Percentiles rank a stretch among this genome's conserved stretches.
Conservation (phyloP, 2,329 filamentous ascomycete species). For the Simplicillium sp. region DNA sequence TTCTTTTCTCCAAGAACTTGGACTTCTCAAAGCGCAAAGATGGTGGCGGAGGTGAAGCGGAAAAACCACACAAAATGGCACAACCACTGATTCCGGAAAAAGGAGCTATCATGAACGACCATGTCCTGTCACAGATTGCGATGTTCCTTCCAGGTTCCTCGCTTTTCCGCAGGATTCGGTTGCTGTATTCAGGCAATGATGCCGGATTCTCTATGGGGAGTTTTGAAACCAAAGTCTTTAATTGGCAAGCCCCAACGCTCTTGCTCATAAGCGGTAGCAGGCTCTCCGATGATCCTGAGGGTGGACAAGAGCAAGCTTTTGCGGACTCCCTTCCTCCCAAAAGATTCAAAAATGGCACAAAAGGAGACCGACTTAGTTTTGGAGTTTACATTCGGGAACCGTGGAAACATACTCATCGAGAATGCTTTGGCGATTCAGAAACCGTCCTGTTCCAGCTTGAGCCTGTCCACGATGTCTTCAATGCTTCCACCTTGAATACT, state of each 20-base stretch:
- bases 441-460: slow-evolving; percentile 63
- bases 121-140: slow-evolving; percentile 58
- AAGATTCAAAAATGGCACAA: slow-evolving; percentile 43
- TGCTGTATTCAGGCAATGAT: slow-evolving; percentile 60
- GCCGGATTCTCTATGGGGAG: slow-evolving; percentile 71
- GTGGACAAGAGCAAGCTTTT: slow-evolving; percentile 47
- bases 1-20: slow-evolving; percentile 64
- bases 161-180: slow-evolving; percentile 56
- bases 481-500: slow-evolving; percentile 51
- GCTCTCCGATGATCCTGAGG: slow-evolving; percentile 36
- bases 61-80: slow-evolving; percentile 15
- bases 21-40: slow-evolving; percentile 49
- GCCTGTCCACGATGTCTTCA: slow-evolving; percentile 63
- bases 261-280: slow-evolving; percentile 59
- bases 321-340: slow-evolving; percentile 53
- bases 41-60: slow-evolving; percentile 11
- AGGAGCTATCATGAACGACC: slow-evolving; percentile 56
- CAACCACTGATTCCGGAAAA: slow-evolving; percentile 41
- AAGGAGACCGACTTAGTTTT: slow-evolving; percentile 48
- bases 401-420: slow-evolving; percentile 60
- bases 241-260: slow-evolving; percentile 68
- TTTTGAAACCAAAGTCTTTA: slow-evolving; percentile 66
- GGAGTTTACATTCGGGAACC: slow-evolving; percentile 58
- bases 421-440: slow-evolving; percentile 56
- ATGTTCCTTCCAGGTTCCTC: slow-evolving; percentile 59